phyloP scores from a whole-genome alignment of 2,329 filamentous ascomycete species.

The Sodiomyces alkalinus region DNA sequence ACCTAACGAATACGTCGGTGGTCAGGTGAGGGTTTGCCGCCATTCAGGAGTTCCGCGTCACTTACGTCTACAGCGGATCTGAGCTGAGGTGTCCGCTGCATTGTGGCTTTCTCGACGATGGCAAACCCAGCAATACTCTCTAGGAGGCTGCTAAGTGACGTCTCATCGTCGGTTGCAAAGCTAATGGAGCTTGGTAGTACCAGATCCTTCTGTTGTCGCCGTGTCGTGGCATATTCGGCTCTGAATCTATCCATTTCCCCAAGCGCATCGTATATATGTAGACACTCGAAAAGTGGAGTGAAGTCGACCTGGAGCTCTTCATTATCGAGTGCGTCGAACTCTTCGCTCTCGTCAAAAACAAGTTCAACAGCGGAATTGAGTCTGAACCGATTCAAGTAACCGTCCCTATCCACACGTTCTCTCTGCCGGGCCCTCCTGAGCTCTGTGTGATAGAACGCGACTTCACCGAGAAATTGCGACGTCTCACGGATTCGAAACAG shows the following conservation, averaged over 20 bases:
- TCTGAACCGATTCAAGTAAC: conserved; percentile 69
- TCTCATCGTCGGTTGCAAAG: conserved; percentile 67
- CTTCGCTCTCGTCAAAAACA: conserved; percentile 86
- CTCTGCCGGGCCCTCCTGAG: conserved; percentile 71
- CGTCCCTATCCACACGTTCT: conserved; percentile 61
- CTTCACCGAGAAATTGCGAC: conserved; percentile 88
- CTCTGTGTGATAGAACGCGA: conserved; percentile 93
- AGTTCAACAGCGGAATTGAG: conserved; percentile 92
- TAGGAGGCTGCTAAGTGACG: conserved; percentile 73
- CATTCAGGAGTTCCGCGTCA: no score
- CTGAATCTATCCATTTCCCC: conserved; percentile 87
- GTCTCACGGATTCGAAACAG: conserved; percentile 88
- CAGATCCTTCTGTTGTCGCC: conserved; percentile 82
- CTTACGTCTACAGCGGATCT: conserved; percentile 68
- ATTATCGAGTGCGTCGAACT: conserved; percentile 90
- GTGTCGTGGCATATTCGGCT: conserved; percentile 79
- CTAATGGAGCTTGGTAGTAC: conserved; percentile 64
- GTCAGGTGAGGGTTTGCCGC: conserved; percentile 4
- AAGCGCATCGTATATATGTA: conserved; percentile 92
- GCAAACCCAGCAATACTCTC: conserved; percentile 94
- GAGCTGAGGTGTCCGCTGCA: conserved; percentile 72
- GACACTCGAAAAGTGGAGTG: conserved; percentile 79
- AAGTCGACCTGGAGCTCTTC: conserved; percentile 94
- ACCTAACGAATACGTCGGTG: conserved; percentile 35
- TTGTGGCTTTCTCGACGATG: conserved; percentile 88